Base-by-base conservation (phyloP, 148 eudicot species). In the Vaccinium myrtillus region DNA sequence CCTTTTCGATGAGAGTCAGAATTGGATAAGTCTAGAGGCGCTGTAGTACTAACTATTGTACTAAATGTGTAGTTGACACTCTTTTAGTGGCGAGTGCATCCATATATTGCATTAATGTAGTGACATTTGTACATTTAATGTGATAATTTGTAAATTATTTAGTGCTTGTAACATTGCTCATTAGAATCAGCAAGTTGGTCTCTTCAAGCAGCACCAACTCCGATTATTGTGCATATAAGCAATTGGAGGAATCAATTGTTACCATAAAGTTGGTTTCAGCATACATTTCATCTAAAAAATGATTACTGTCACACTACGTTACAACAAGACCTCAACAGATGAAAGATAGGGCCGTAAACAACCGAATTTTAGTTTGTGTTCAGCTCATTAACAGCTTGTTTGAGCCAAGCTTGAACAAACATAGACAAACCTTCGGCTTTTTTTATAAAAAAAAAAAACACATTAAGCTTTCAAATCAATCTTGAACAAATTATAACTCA, bases 271-370 rank as follows among this genome's bases (percentile, higher is more conserved):
- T 48, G 14, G 2, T 48, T 50, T 50, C 14, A 18, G 15, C 3
- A 48, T 48, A 76, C 25, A 3, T 46, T 48, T 11, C 27, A 43
- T 76, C 50, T 0, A 9, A 46, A 46, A 49, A 49, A 49, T 1
- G 2, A 76, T 21, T 23, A n/a, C 30, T 43, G 6, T 43, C 46
- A 43, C 46, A 43, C 46, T 11, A 48, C 13, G 53, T 23, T 21
- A 49, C 79, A 77, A 77, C 56, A 77, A 56, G 32, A 77, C 79
- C 79, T 23, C 79, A 36, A 19, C 53, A 75, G 16, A 69, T 15
- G 14, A 69, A 23, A 69, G 36, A 69, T 4, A 25, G 39, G 74
- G 39, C 13, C 27, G 39, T 15, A 69, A 67, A 65, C 13, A 23
- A 25, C 3, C 8, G 2, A 67, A 32, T 10, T 67, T 11, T 1